Evolutionary conservation across 73 alveolate genomes (phyloP), one percentile per base, ranked within the genome.

Genomic region (Symbiodinium natans): DNA sequence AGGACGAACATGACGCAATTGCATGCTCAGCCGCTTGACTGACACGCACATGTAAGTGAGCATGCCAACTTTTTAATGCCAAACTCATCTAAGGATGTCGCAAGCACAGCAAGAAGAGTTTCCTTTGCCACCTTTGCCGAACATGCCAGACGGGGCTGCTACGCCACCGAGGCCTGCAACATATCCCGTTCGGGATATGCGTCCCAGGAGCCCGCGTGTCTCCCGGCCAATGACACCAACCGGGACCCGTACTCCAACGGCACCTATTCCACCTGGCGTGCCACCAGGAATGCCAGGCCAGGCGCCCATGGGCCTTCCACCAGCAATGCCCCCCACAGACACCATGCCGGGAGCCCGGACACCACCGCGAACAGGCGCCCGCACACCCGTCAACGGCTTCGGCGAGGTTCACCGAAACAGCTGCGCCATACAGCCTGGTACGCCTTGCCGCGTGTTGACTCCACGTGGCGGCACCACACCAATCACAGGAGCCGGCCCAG

Each of bases 221-320:
- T 88, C 95, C 29, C 48, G 95, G 41, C 95, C 95, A 6, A 36
- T 82, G 41, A 89, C 95, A 3, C 97, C 97, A 3, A 89, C 86
- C 7, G 97, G 97, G 6, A 40, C 34, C 33, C 97, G 97, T 77
- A 90, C 97, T 23, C 97, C 97, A 11, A 41, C 83, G n/a, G 95
- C 88, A 15, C 54, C 54, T 1, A 29, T 43, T 33, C 43, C 43
- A 27, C 41, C 36, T 0, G 54, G 88, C 54, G 42, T 59, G 1
- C 88, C 88, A n/a, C 39, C 93, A 7, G 95, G 95, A 27, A 88
- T 36, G 40, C 43, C 43, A 0, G 42, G 84, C 36, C 97, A 85
- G 41, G 80, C 88, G n/a, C 97, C 97, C 38, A 52, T 42, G 41
- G 86, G 95, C 1, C 41, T 40, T 36, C 33, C 46, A 15, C 17